Base-by-base conservation (phyloP, 345 rosid species). In the Citrus unshiu region DNA sequence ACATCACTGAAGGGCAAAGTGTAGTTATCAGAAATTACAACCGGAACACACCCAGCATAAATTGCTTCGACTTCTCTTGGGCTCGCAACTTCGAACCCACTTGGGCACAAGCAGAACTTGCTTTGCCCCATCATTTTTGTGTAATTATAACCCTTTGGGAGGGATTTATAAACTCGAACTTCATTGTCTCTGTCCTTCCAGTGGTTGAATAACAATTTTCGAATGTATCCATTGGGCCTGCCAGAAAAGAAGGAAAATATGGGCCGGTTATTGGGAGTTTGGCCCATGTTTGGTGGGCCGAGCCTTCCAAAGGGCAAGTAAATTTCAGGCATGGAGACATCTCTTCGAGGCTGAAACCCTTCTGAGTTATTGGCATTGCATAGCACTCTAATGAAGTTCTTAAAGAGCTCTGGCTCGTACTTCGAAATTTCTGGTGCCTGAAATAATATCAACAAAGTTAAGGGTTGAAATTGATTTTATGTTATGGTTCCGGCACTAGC, bases 71-170 rank as follows among this genome's bases (percentile, higher is more conserved):
- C 91, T 35, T 86, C 56, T 65, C 91, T 80, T 3, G 89, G 92
- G 65, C 89, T 87, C 10, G 92, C 90, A 2, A 89, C 92, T 81
- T 89, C 90, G 22, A 61, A 87, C 40, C 92, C 92, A 32, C 92
- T 87, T 27, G 90, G 90, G 80, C 92, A 86, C 10, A 89, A 77
- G 77, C 92, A 89, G 66, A 86, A 89, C 82, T 77, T 86, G 77
- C 86, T 81, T 13, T 39, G 80, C 10, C 83, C 77, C 89, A 89
- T 86, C 13, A 84, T 84, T 73, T 79, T 76, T 54, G 58, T 40
- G 46, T 40, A 9, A 40, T 40, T 40, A 2, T 2, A 12, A 12
- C 70, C 84, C 5, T 70, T 6, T 0, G 89, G 60, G 30, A 86
- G 85, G 74, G 82, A 78, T 77, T 84, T 89, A 32, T 84, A 81